Evolutionary conservation across 495 filamentous ascomycete species (phyloP), one percentile per base, ranked within the genome.

Genomic region (Penicillium daleae): DNA sequence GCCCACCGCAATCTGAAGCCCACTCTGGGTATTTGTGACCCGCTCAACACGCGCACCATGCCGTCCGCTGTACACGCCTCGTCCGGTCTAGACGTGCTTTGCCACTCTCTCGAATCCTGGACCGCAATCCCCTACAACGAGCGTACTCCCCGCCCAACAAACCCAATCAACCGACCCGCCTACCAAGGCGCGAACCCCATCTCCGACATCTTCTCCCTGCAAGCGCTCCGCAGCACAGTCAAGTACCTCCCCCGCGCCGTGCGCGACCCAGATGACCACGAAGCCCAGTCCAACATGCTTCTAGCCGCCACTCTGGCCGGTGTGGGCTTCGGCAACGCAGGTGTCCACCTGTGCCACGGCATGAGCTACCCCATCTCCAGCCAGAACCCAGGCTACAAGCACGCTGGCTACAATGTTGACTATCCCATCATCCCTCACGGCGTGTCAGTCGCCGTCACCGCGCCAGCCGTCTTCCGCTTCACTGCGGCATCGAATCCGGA

Each of bases 111-210:
- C 46, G 95, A 99, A 73, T 93, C 89, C 9, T 98, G 92, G 89
- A 99, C 95, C 5, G 95, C 96, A 2, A 97, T 99, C 62, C 96
- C 95, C 0, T 98, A 92, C 77, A 83, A 90, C 68, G 86, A 94
- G 76, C 87, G 95, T 56, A 85, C 80, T 0, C 96, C 95, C 0
- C 83, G 93, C 6, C 96, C 96, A 6, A 76, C 86, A 13, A 98
- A 99, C 72, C 95, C 95, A 0, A 91, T 98, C 66, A 83, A 94
- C 53, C 83, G 95, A 3, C 95, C 95, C 0, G 92, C 95, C 3
- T 99, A 99, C 70, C 95, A 99, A 70, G 95, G 95, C 44, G 93
- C 95, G 7, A 99, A 99, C 73, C 95, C 95, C 3, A 98, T 99
- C 52, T 94, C 90, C 22, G 95, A 99, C 70, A 92, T 99, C 60